Base-by-base conservation (phyloP, 495 filamentous ascomycete species). In the Annulohypoxylon stygium region DNA sequence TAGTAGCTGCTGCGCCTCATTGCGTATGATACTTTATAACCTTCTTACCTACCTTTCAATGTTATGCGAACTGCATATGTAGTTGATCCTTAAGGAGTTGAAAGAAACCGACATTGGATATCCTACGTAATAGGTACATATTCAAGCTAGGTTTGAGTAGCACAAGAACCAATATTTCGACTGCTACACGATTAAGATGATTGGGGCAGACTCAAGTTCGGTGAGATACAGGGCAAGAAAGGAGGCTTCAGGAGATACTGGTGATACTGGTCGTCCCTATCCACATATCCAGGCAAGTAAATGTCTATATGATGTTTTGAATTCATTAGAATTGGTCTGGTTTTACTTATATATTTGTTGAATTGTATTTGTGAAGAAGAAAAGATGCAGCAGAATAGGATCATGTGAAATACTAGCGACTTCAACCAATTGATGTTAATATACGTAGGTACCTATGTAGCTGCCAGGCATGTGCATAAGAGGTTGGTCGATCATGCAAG, bases 1-100 rank as follows among this genome's bases (percentile, higher is more conserved):
- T 23, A 43, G 60, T 18, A 50, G 25, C 18, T 30, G 16, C 61
- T 53, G 61, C 45, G 61, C 61, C 45, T 25, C 61, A 63, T 51
- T 51, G 34, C 61, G 33, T 51, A 63, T 11, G 18, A 11, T 51
- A 51, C 4, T 51, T 23, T 23, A 0, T 0, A 23, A 23, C 20
- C 20, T 23, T 23, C 20, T 23, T 23, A 23, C 20, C 20, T 51
- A 3, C 20, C 47, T 25, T 25, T 11, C 41, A 14, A 45, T 12
- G 11, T 45, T 14, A 11, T 23, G 20, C 20, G 20, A 23, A 23
- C 20, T 23, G 20, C 20, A 23, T 23, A 23, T 23, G 20, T 23
- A 23, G 20, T 23, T 23, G 20, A 23, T 23, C 20, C 20, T 23
- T 23, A 1, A 23, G 20, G 20, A 23, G 20, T 7, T 39, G 33